Percentiles rank a stretch among this genome's conserved stretches.
Conservation (phyloP, 129 eudicot genomes). For the Chrysanthemum seticuspe region DNA sequence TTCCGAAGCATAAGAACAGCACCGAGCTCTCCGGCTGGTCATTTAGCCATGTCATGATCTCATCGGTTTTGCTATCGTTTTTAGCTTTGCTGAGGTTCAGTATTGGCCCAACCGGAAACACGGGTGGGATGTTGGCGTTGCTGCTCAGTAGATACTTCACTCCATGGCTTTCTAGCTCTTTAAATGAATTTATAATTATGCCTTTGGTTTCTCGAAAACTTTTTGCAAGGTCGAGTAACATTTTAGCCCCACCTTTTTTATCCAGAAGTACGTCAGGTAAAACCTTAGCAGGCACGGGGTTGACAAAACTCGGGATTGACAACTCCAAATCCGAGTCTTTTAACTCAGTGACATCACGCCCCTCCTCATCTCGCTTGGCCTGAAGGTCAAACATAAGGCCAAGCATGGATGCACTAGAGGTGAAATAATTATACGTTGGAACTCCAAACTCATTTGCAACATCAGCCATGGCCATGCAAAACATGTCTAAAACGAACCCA, state of each 20-base stretch:
- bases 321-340: conserved; percentile 18
- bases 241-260: conserved; percentile 4
- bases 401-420: conserved; percentile 20
- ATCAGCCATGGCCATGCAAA: conserved; percentile 23
- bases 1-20: conserved; percentile 49
- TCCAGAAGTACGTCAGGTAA: conserved; percentile 6
- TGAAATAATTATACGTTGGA: conserved; percentile 26
- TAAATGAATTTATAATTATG: conserved; percentile 30
- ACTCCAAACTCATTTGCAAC: conserved; percentile 28
- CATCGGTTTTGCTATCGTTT: not conserved
- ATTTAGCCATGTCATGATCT: conserved; percentile 26
- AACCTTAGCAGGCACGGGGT: conserved; percentile 19
- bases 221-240: not conserved
- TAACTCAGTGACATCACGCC: conserved; percentile 14
- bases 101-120: conserved; percentile 33
- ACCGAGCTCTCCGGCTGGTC: conserved; percentile 39
- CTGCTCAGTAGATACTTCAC: not conserved
- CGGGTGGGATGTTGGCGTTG: conserved; percentile 8
- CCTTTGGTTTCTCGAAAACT: conserved; percentile 26
- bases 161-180: conserved; percentile 28
- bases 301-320: conserved; percentile 15
- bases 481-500: conserved; percentile 28
- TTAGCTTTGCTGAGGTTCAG: not conserved
- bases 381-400: conserved; percentile 25
- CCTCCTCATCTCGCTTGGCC: conserved; percentile 16